Evolutionary conservation across 2,329 filamentous ascomycete species (phyloP), one percentile per base, ranked within the genome.

Genomic region (Blastomyces parvus): DNA sequence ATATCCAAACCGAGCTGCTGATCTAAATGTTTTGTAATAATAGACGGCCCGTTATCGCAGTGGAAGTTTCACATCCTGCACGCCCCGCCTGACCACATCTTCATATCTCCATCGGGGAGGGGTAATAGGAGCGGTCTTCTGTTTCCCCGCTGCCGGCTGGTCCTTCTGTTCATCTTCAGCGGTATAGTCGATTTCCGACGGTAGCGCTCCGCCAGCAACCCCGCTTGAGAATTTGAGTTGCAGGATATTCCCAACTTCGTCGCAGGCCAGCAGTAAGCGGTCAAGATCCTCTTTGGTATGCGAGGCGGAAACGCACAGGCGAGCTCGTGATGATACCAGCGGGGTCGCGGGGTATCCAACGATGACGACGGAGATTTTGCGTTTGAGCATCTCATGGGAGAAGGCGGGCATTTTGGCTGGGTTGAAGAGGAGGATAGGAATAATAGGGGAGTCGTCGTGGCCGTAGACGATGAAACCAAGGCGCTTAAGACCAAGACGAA

Each of bases 281-380:
- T 99, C 94, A 70, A 99, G 84, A 74, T 99, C 94, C 60, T 99
- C 94, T 81, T 99, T 99, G 78, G 95, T 99, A 81, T 99, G 94
- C 0, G 94, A 91, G 1, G 94, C 87, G 2, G 91, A 96, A 61
- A 99, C 86, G 74, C 94, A 99, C 84, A 99, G 97, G 58, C 94
- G 89, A 60, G 91, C 94, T 67, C 94, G 89, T 25, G 93, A 97
- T 66, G 90, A 95, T 70, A 97, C 95, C 56, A 99, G 84, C 0
- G 94, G 94, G 1, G 94, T 99, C 9, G 93, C 94, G 6, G 94
- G 94, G 74, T 99, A 99, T 61, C 93, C 94, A 66, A 99, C 94
- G 56, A 99, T 90, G 48, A 99, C 94, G 60, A 97, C 90, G 0
- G 93, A 94, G 70, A 99, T 97, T 78, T 97, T 97, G 73, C 94